phyloP scores from a whole-genome alignment of 192 early-diverging fungal genomes.

The Coemansia sp. region DNA sequence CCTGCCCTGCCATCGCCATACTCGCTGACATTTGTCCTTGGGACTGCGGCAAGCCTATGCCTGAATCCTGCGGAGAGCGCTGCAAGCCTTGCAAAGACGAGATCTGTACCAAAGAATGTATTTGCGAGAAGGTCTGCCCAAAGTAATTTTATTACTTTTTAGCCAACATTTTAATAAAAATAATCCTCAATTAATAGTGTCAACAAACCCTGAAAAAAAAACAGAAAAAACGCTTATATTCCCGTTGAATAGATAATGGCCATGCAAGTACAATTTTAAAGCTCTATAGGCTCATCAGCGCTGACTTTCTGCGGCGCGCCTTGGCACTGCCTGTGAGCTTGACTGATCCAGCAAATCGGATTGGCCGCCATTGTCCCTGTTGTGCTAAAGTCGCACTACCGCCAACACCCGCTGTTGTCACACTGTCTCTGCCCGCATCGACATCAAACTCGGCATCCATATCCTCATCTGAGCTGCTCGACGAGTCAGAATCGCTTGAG shows the following conservation, averaged over 20 bases:
- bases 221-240: no score
- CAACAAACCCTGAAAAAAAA: no score
- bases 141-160: slow-evolving; percentile 7
- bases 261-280: neutral
- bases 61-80: slow-evolving; percentile 27
- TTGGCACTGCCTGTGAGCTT: slow-evolving; percentile 29
- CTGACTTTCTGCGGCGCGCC: slow-evolving; percentile 38
- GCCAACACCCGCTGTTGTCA: neutral
- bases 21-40: slow-evolving; percentile 25
- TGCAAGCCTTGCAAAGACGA: slow-evolving; percentile 42
- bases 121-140: slow-evolving; percentile 42
- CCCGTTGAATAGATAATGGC: neutral
- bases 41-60: slow-evolving; percentile 28
- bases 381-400: neutral
- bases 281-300: slow-evolving; percentile 24
- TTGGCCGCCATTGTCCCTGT: slow-evolving; percentile 13
- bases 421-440: neutral
- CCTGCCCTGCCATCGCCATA: slow-evolving; percentile 21
- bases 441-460: neutral
- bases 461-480: slow-evolving; percentile 7
- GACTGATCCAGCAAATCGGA: slow-evolving; percentile 44
- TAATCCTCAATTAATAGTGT: neutral
- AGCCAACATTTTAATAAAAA: neutral
- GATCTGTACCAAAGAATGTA: slow-evolving; percentile 33
- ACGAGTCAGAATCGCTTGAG: slow-evolving; percentile 14